Base-by-base conservation (phyloP, 1,139 yeast species). In the Taiozyma sp. region DNA sequence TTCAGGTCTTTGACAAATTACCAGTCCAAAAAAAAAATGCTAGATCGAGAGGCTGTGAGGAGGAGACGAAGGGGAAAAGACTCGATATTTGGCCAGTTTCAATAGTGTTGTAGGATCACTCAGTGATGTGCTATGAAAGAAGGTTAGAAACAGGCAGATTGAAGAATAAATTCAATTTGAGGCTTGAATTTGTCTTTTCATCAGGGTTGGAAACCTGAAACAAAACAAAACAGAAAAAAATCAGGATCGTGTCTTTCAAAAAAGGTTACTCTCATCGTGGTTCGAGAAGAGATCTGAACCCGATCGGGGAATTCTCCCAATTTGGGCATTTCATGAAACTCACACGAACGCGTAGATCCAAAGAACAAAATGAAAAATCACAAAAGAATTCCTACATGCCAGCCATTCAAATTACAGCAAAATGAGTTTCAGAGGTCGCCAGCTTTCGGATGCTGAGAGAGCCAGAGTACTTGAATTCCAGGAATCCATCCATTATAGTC, bases 401-500 rank as follows among this genome's bases (percentile, higher is more conserved):
- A 37, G n/a, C 24, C 14, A 8, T 6, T 7, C 30, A 24, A 40
- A 4, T 24, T n/a, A 13, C 7, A 13, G 9, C 10, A 26, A 29
- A 28, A 68, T 53, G 65, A 68, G 45, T 61, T 71, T 55, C 68
- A 70, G 62, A 57, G 75, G 74, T 22, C 77, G 98, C 65, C 85
- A 85, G 64, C 77, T 93, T 52, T 79, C 95, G 6, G 95, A 87
- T 50, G 74, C 84, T 45, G 99, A 93, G 68, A 77, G 96, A 59
- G 88, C 90, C 48, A 82, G 93, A 52, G 84, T 93, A 47, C 81
- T 87, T 61, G 97, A 91, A 66, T 93, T 89, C 67, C 96, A 88
- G 66, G 98, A 93, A 55, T 81, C 88, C 72, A 93, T 93, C 62
- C 97, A 95, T 68, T 93, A 93, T 67, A 89, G 97, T 32, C 95